Base-by-base conservation (phyloP, 768 basidiomycete species). In the Trametes punicea region DNA sequence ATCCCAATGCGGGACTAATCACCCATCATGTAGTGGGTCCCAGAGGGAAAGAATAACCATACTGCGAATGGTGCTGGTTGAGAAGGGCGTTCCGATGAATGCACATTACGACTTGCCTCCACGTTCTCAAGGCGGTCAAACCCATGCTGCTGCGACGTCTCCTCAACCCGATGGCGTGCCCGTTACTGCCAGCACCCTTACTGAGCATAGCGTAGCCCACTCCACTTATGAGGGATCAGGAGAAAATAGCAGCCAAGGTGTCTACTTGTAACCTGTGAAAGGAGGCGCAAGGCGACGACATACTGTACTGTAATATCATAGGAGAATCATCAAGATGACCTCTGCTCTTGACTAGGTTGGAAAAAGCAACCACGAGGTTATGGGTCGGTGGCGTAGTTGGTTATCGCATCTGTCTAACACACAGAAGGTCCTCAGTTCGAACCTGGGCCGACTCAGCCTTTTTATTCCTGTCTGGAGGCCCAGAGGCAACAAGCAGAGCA, bases 371-470 rank as follows among this genome's bases (percentile, higher is more conserved):
- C 13, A 21, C 18, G 5, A 30, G 30, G 27, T 2, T 6, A 50
- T 7, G 70, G 72, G 66, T 76, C 75, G 80, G 80, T 84, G 83
- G 83, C 80, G 84, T 85, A 84, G 82, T 83, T 85, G 82, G 83
- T 85, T 84, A 86, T 85, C 83, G 80, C 83, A 81, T 84, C 81
- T 83, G 83, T 84, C 82, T 84, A 82, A 85, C 83, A 84, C 83
- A 46, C 31, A 39, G 42, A 51, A 36, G 23, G 40, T 55, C 49
- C 39, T 45, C 40, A 45, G 41, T 56, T 50, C 55, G 55, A 56
- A 29, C 48, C 40, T 56, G 41, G 55, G 48, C 48, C 34, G 46
- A 45, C 46, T 31, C 47, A 31, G 11, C n/a, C 23, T 40, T 56
- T 29, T 25, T 27, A 15, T 36, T 39, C 31, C 13, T 27, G 15